Conservation (phyloP, 2,329 filamentous ascomycete species). For the Rutstroemia sp. region DNA sequence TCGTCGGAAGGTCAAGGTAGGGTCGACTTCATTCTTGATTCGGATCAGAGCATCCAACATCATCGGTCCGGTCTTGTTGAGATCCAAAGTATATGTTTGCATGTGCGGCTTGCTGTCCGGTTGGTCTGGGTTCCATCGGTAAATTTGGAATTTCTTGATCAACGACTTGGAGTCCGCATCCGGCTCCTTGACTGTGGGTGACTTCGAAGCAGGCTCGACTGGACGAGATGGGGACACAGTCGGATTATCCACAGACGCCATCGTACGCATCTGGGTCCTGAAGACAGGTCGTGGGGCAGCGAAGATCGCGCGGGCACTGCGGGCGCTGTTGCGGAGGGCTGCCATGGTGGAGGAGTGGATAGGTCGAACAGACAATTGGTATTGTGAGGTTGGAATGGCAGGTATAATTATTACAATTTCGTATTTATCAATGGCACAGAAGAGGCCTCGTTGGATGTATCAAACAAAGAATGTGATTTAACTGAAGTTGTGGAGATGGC, state of each 20-base stretch:
- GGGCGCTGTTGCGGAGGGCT: slow-evolving; percentile 11
- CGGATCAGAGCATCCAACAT: slow-evolving; percentile 92
- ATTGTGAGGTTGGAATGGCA: neutral
- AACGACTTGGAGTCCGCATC: slow-evolving; percentile 54
- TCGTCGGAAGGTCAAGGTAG: slow-evolving; percentile 89
- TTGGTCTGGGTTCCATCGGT: slow-evolving; percentile 95
- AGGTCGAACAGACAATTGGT: neutral
- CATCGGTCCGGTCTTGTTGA: slow-evolving; percentile 99
- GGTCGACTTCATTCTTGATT: slow-evolving; percentile 99
- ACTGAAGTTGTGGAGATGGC: slow-evolving; percentile 9
- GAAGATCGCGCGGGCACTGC: slow-evolving; percentile 10
- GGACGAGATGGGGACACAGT: slow-evolving; percentile 13
- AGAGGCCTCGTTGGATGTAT: neutral
- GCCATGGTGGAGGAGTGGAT: slow-evolving; percentile 9
- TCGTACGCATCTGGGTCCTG: slow-evolving; percentile 12
- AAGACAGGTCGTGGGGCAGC: slow-evolving; percentile 10
- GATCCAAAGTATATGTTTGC: slow-evolving; percentile 89
- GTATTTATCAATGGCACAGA: neutral
- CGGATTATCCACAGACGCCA: slow-evolving; percentile 9
- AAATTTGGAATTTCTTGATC: slow-evolving; percentile 96
- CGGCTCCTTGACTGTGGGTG: slow-evolving; percentile 31
- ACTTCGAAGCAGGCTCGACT: slow-evolving; percentile 17
- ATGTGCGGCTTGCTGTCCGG: slow-evolving; percentile 90
- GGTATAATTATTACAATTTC: neutral
- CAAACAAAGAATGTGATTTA: neutral